Percentiles rank a stretch among this genome's conserved stretches.
These are phyloP conservation scores for Coriaria nepalensis DNA, from an alignment of 306 rosid genomes.

Conservation along the genomic window DNA sequence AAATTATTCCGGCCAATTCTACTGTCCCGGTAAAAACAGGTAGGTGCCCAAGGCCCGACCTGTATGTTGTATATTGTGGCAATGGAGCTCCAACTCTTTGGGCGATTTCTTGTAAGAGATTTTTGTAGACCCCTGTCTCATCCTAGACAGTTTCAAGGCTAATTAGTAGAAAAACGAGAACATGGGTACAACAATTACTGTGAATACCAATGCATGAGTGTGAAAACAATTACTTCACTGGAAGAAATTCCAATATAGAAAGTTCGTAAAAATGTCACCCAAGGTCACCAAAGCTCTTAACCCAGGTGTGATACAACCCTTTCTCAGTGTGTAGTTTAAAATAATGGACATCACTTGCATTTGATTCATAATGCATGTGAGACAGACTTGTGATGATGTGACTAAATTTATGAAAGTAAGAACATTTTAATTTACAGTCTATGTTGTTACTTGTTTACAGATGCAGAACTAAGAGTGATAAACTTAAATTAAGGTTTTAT, in stretches of 20 bases:
- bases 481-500: no score
- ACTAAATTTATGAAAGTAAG: no score
- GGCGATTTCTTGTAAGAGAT: conserved; percentile 93
- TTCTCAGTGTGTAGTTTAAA: no score
- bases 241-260: conserved; percentile 1
- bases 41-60: conserved; percentile 90
- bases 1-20: conserved; percentile 83
- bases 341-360: no score
- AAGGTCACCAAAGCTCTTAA: no score
- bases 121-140: conserved; percentile 98
- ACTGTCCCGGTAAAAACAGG: conserved; percentile 96
- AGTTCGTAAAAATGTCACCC: background rate
- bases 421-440: no score
- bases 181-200: background rate
- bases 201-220: background rate
- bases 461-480: no score
- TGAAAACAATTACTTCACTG: background rate
- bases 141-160: conserved; percentile 31
- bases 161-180: conserved; percentile 2
- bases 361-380: no score
- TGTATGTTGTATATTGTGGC: conserved; percentile 85
- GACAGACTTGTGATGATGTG: no score
- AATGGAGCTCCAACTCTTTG: conserved; percentile 97
- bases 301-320: no score
- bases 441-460: no score